phyloP scores from a whole-genome alignment of 352 stramenopile species.

The Bremia lactucae region DNA sequence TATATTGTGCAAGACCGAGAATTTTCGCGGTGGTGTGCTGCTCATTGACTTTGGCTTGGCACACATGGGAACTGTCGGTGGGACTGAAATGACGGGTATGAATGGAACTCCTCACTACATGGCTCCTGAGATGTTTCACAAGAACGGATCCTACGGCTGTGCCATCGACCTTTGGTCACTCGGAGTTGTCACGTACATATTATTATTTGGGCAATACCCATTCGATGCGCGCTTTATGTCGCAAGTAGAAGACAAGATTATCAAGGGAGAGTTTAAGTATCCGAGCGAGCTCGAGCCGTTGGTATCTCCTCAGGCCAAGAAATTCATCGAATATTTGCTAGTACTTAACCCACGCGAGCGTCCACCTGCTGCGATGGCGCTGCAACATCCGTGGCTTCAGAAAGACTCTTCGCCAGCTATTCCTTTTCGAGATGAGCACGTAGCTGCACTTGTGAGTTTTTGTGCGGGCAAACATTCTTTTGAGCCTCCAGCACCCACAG shows the following conservation, averaged over 20 bases:
- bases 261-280: conserved; percentile 46
- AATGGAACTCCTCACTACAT: conserved; percentile 81
- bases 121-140: conserved; percentile 75
- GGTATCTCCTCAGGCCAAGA: conserved; percentile 51
- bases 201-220: conserved; percentile 63
- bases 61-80: conserved; percentile 33
- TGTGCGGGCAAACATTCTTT: conserved; percentile 34
- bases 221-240: conserved; percentile 78
- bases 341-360: conserved; percentile 46
- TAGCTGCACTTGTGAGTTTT: conserved; percentile 35
- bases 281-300: conserved; percentile 36
- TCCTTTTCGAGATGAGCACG: conserved; percentile 36
- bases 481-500: conserved; percentile 3
- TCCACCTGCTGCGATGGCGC: conserved; percentile 42
- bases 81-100: conserved; percentile 54
- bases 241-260: conserved; percentile 78
- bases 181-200: conserved; percentile 57
- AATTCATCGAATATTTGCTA: conserved; percentile 75
- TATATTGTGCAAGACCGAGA: conserved; percentile 46
- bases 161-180: conserved; percentile 75
- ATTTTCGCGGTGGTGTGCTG: conserved; percentile 39
- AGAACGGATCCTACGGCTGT: conserved; percentile 37
- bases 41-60: conserved; percentile 80
- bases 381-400: conserved; percentile 69
- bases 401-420: conserved; percentile 19